phyloP scores from a whole-genome alignment of 2,329 filamentous ascomycete genomes.

The Penicillium sp. region DNA sequence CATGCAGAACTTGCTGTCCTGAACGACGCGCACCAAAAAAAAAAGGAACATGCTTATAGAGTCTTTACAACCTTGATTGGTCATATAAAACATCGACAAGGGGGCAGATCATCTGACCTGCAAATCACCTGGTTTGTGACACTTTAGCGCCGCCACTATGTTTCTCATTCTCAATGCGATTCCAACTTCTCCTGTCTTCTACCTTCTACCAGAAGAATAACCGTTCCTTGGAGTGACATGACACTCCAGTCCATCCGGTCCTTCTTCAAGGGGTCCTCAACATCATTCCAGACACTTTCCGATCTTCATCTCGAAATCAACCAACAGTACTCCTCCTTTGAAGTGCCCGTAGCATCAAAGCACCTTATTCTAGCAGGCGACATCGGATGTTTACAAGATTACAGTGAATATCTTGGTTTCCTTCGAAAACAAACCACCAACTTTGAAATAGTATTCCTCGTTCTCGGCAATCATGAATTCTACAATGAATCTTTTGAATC shows the following conservation, averaged over 20 bases:
- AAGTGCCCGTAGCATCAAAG: constrained; percentile 19
- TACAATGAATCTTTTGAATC: constrained; percentile 21
- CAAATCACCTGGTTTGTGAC: too few species aligned
- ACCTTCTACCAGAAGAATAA: too few species aligned
- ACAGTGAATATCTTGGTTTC: constrained; percentile 24
- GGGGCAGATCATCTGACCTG: too few species aligned
- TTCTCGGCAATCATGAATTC: constrained; percentile 31
- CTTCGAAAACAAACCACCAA: constrained; percentile 18
- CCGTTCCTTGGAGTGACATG: too few species aligned
- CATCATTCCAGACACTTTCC: constrained; percentile 27
- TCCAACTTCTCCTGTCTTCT: too few species aligned
- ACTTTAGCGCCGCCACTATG: too few species aligned
- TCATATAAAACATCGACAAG: too few species aligned
- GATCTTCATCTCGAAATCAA: constrained; percentile 31
- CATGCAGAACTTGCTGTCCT: too few species aligned
- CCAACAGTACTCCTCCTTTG: constrained; percentile 23
- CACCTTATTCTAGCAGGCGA: constrained; percentile 26
- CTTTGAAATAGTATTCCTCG: constrained; percentile 23
- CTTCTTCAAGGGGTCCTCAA: neutral
- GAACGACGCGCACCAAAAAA: too few species aligned
- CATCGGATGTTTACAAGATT: constrained; percentile 23
- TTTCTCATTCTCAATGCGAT: too few species aligned
- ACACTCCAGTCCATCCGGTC: neutral
- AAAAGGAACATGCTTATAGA: too few species aligned
- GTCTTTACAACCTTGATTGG: too few species aligned